Base-by-base conservation (phyloP, 768 basidiomycete species). In the Lactarius akahatsu region DNA sequence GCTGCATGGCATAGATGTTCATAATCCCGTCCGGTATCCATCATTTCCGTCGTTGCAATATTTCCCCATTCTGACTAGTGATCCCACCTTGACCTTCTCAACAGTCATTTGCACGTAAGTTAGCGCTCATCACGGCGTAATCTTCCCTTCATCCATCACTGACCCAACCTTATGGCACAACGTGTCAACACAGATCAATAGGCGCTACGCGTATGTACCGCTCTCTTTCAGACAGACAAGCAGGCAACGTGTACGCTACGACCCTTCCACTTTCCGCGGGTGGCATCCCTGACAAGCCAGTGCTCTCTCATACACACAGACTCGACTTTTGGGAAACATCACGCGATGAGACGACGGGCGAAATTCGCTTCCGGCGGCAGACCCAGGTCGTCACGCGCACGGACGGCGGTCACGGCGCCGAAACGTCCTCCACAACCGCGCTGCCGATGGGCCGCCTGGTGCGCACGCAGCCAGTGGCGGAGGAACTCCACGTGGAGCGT, bases 251-350 rank as follows among this genome's bases (percentile, higher is more conserved):
- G 69, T 69, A 34, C 43, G 68, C 8, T 10, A 15, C n/a, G 38
- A 6, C 18, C n/a, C 43, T 4, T n/a, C 30, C 15, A 9, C 30
- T 13, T 32, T 16, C 26, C 23, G 15, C 18, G 23, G 13, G 18
- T 26, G 26, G 7, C 5, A 16, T 30, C 10, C 9, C 47, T n/a
- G 41, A n/a, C 59, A 20, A 47, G n/a, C n/a, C 1, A 18, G 11
- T 2, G n/a, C 26, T 52, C 4, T 23, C n/a, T 5, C 4, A 40
- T 11, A 40, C 38, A 38, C 38, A 5, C 55, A 69, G 69, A 26
- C 66, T 69, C 20, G 69, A 69, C 57, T 69, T 69, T 43, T 69
- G 69, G 69, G 69, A 69, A 41, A 63, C 61, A 6, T 68, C 69
- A 20, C 57, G 61, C 7, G 64, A 69, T 30, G 66, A 63, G 20